Evolutionary conservation across 768 basidiomycete genomes (phyloP).

Genomic region (Mycena galericulata): DNA sequence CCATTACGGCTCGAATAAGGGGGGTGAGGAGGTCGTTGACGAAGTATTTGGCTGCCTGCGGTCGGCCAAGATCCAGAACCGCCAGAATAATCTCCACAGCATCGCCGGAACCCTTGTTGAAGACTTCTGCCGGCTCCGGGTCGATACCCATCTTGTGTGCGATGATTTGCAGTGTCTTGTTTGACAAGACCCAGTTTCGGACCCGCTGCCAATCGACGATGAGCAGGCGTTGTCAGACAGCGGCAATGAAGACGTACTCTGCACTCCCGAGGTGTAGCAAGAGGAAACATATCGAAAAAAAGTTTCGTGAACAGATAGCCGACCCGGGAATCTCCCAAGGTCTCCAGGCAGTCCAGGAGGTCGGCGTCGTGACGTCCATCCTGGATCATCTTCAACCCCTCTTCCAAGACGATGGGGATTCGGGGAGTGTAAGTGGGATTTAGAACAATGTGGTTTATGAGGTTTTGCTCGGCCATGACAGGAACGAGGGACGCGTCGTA

Average conservation of each 20-base stretch:
- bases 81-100: not conserved
- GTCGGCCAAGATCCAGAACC: not conserved
- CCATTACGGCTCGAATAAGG: not conserved
- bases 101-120: not conserved
- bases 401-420: too few species aligned
- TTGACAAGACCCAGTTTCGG: not conserved
- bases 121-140: not conserved
- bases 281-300: not conserved
- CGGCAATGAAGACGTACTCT: not conserved
- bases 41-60: not conserved
- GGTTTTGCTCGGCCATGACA: too few species aligned
- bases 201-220: not conserved
- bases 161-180: not conserved
- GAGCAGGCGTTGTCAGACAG: not conserved
- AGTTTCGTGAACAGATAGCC: not conserved
- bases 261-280: not conserved
- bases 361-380: too few species aligned
- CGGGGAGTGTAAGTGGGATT: too few species aligned
- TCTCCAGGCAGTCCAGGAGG: not conserved
- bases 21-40: not conserved
- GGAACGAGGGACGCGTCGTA: too few species aligned
- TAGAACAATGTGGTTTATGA: too few species aligned
- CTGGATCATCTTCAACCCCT: too few species aligned
- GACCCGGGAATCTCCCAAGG: not conserved
- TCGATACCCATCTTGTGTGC: not conserved